A percentile compares a stretch with the other conserved stretches of the same genome.
Conservation (phyloP, 192 early-diverging fungal genomes). For the Linnemannia schmuckeri region DNA sequence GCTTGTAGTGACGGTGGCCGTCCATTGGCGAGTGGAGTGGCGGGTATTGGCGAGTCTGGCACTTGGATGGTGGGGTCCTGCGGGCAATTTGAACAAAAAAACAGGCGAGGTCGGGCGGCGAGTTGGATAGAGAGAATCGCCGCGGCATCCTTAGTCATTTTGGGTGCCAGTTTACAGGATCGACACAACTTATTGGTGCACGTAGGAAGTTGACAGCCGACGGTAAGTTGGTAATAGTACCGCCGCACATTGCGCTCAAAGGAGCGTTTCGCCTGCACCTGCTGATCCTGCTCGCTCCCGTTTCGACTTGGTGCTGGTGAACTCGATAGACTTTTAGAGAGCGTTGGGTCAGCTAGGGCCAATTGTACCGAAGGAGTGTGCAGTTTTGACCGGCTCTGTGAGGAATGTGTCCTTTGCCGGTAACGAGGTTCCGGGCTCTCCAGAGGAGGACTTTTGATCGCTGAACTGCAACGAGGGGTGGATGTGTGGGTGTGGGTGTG, state of each 20-base stretch:
- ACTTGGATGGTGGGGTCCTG: slow-evolving; percentile 18
- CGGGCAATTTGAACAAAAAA: slow-evolving; percentile 40
- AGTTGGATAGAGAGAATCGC: slow-evolving; percentile 48
- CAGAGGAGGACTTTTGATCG: neutral
- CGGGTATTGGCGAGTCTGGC: slow-evolving; percentile 31
- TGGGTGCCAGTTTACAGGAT: slow-evolving; percentile 31
- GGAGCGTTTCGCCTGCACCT: slow-evolving; percentile 24
- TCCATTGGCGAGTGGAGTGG: neutral
- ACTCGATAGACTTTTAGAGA: slow-evolving; percentile 43
- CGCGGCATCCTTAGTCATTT: slow-evolving; percentile 51
- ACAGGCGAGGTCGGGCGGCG: slow-evolving; percentile 41
- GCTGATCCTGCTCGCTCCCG: slow-evolving; percentile 19
- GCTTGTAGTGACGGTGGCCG: neutral
- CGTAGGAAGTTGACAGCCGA: slow-evolving; percentile 26
- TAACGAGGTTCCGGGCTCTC: slow-evolving; percentile 13
- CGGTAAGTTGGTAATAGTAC: slow-evolving; percentile 48
- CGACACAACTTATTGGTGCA: slow-evolving; percentile 43
- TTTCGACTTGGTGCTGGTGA: slow-evolving; percentile 35
- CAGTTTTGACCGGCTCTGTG: slow-evolving; percentile 16
- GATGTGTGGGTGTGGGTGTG: neutral
- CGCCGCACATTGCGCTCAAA: slow-evolving; percentile 47
- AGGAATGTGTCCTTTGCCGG: slow-evolving; percentile 28
- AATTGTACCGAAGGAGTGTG: slow-evolving; percentile 43
- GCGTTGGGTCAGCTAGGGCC: slow-evolving; percentile 44
- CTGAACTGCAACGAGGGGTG: neutral